Evolutionary conservation across 306 rosid species (phyloP), one percentile per base, ranked within the genome.

Genomic region (barrel medic (Medicago truncatula)): DNA sequence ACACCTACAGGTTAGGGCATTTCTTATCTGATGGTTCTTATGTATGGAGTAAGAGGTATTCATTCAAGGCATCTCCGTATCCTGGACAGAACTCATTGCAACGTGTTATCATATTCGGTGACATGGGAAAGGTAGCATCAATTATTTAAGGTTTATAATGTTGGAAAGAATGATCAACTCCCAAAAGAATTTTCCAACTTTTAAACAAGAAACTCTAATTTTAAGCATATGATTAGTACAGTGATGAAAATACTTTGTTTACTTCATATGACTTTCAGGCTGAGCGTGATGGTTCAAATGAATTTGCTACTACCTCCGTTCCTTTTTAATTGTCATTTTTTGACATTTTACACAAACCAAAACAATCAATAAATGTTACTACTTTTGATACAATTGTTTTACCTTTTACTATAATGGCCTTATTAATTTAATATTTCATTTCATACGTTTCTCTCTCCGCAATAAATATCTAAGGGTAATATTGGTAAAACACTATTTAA

Each of bases 261-360:
- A 14, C 23, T 53, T 46, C 17, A 9, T 23, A 3, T 70, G 60
- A 56, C 7, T 38, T 83, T 69, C 75, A 93, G 98, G 98, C 92
- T 0, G 96, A 93, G 80, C 96, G 91, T 23, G 97, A 93, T 80
- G 96, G 96, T 56, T 91, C 97, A 56, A 93, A 93, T 39, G 97
- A 93, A 83, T 88, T 84, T 71, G 89, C 87, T 75, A n/a, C n/a
- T n/a, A n/a, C n/a, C n/a, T n/a, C n/a, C n/a, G n/a, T n/a, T n/a
- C n/a, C n/a, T n/a, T n/a, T n/a, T n/a, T n/a, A n/a, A n/a, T n/a
- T n/a, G n/a, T n/a, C n/a, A n/a, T n/a, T n/a, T n/a, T n/a, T n/a
- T n/a, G n/a, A n/a, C n/a, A n/a, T n/a, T n/a, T n/a, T n/a, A n/a
- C n/a, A n/a, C n/a, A n/a, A n/a, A n/a, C n/a, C n/a, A n/a, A n/a